Base-by-base conservation (phyloP, 257 asterid species). In the Scutellaria baicalensis region DNA sequence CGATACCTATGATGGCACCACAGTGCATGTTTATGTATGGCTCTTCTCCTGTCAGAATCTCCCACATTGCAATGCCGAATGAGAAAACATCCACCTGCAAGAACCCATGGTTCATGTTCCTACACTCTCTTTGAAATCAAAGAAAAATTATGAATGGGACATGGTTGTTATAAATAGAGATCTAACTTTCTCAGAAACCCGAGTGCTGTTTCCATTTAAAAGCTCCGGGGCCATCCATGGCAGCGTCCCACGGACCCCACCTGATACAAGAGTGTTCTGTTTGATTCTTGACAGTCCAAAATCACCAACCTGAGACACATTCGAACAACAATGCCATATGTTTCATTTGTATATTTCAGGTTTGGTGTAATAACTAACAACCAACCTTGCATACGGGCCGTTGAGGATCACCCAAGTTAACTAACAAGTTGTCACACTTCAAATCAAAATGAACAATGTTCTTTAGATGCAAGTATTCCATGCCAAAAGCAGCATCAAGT, bases 161-260 rank as follows among this genome's bases (percentile, higher is more conserved):
- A 57, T 21, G 31, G 8, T 20, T 23, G 3, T 23, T 1, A 1
- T 23, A 27, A 27, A 12, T 43, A 58, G 48, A 64, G 75, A 54
- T 66, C 86, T 75, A 60, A 87, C 97, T 68, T 87, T 91, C 75
- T 89, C 96, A 64, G 97, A 89, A 76, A 89, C 95, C 50, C 90
- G 84, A 27, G 69, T 84, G 44, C 89, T 85, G 74, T 82, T 81
- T 74, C 97, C 96, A 58, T 79, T 82, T 73, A 91, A 72, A 59
- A 91, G 85, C 80, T 91, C 96, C 0, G 97, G 96, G n/a, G 96
- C 97, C 97, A 91, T 91, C 96, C 96, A 91, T 3, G 97, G 97
- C 77, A 91, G 97, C 23, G 96, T 89, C 76, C 97, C 96, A 21
- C 95, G 83, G 8, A 89, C 95, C 38, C 97, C 96, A 58, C 97